phyloP scores from a whole-genome alignment of 225 moss, liverwort and hornwort species.

The Takakia lepidozioides region DNA sequence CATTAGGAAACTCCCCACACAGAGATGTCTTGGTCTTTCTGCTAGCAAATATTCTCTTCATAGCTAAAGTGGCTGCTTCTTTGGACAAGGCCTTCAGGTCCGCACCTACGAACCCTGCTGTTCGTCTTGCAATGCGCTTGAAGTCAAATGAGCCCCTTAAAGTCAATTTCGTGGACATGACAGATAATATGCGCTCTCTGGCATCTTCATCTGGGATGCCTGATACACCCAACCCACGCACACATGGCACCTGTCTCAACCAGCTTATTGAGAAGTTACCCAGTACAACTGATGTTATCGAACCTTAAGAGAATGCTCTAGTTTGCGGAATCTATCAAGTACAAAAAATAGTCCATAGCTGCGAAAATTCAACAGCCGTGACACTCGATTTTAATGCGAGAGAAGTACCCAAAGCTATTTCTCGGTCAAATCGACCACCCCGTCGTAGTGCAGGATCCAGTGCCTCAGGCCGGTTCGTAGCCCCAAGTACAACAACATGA shows the following conservation, averaged over 20 bases:
- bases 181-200: slow-evolving; percentile 72
- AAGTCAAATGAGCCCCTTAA: slow-evolving; percentile 90
- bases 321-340: too few relatives aligned
- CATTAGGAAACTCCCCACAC: slow-evolving; percentile 25
- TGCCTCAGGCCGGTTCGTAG: slow-evolving; percentile 94
- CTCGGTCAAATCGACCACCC: slow-evolving; percentile 91
- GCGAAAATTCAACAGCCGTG: too few relatives aligned
- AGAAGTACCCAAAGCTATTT: slow-evolving; percentile 71
- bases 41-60: slow-evolving; percentile 70
- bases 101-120: slow-evolving; percentile 94
- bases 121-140: slow-evolving; percentile 81
- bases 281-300: too few relatives aligned
- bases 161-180: slow-evolving; percentile 59
- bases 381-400: too few relatives aligned
- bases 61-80: slow-evolving; percentile 86
- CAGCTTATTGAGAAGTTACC: too few relatives aligned
- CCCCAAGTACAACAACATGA: slow-evolving; percentile 92
- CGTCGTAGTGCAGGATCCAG: slow-evolving; percentile 88
- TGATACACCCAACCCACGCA: slow-evolving; percentile 15
- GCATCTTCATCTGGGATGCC: slow-evolving; percentile 95
- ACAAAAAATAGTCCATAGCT: background rate
- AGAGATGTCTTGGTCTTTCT: slow-evolving; percentile 66
- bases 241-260: too few relatives aligned
- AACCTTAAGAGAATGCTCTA: too few relatives aligned
- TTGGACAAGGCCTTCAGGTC: slow-evolving; percentile 83